A percentile compares a stretch with the other conserved stretches of the same genome.
Conservation (phyloP, 176 grass and related monocot genomes). For the Eleusine indica region DNA sequence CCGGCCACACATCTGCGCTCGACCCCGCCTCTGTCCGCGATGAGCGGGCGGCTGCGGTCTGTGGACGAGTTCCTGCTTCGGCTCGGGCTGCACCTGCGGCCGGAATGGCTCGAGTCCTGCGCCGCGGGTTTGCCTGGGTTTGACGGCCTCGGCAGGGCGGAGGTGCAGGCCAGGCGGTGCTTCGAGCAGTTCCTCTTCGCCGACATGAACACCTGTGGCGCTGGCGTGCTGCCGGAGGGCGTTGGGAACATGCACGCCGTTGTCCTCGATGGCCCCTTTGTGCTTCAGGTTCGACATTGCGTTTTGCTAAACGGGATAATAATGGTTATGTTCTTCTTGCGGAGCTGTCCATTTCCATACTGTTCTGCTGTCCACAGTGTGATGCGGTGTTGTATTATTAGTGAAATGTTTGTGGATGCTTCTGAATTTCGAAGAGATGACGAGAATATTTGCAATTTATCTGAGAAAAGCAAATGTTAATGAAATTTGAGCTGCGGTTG, state of each 20-base stretch:
- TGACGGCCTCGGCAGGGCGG: slow-evolving; percentile 38
- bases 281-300: slow-evolving; percentile 68
- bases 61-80: slow-evolving; percentile 62
- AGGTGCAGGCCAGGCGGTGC: slow-evolving; percentile 55
- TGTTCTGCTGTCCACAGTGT: neutral
- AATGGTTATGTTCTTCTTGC: neutral
- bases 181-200: slow-evolving; percentile 89
- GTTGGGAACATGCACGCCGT: slow-evolving; percentile 63
- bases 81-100: slow-evolving; percentile 58
- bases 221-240: slow-evolving; percentile 65
- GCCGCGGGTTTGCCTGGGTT: slow-evolving; percentile 53
- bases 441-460: neutral
- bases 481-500: neutral
- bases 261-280: slow-evolving; percentile 74
- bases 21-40: neutral
- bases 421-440: neutral
- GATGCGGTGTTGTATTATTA: neutral
- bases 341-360: neutral
- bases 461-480: neutral
- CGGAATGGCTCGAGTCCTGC: slow-evolving; percentile 75
- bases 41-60: slow-evolving; percentile 27
- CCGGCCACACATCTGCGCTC: neutral
- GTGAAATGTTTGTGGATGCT: neutral
- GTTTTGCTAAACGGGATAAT: neutral
- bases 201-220: slow-evolving; percentile 74